Base-by-base conservation (phyloP, 2,329 filamentous ascomycete genomes). In the Colletotrichum gigasporum region DNA sequence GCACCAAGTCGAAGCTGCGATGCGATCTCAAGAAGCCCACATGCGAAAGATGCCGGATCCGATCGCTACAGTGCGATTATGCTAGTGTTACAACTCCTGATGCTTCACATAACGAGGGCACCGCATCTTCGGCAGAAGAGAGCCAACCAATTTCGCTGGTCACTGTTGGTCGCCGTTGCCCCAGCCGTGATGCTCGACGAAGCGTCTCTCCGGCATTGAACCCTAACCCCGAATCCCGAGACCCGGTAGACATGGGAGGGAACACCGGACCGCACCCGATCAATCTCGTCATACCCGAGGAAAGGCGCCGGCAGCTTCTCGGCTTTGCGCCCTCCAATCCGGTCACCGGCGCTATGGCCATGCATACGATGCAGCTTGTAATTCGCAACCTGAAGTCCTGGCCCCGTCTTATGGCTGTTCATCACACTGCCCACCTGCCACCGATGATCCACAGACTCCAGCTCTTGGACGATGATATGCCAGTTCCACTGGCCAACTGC, bases 371-470 rank as follows among this genome's bases (percentile, higher is more conserved):
- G 44, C 45, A 63, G n/a, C 64, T 66, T 20, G 52, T 63, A 2
- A 56, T 68, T 18, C 65, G 67, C 4, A 50, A 63, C 2, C 53
- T 64, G 5, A 59, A 50, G 30, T 65, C 65, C n/a, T 69, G 67
- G 67, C 61, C 67, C 3, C 56, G 67, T 2, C 10, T 68, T 5
- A 51, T 69, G 62, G 67, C 62, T 1, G 37, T 52, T 9, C 51
- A 67, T 16, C n/a, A 20, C 35, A 39, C 14, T 10, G 22, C 12
- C 4, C 56, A 63, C 2, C 37, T 68, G 10, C 67, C 67, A 3
- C 67, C 67, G 12, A 50, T 68, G 4, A 67, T 68, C n/a, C 67
- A 69, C 34, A 57, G 10, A n/a, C 5, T 57, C n/a, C 67, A 67
- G 48, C 44, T 64, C 4, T 37, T 20, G 24, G 34, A 50, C 2